Conservation (phyloP, 2,329 filamentous ascomycete species). For the Penicillium sp. region DNA sequence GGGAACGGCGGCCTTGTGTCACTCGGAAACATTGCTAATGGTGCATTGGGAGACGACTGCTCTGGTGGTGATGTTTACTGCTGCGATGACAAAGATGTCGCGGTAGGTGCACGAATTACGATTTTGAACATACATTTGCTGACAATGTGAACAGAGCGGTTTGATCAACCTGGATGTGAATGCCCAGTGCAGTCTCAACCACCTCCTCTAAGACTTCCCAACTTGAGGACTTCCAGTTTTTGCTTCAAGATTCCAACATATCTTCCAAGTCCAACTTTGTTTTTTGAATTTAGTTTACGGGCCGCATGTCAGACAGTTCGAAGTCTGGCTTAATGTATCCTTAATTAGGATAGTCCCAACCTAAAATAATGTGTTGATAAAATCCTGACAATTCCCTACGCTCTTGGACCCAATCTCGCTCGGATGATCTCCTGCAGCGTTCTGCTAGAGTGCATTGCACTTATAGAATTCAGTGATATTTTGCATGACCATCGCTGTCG, state of each 20-base stretch:
- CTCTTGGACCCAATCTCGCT: too few species aligned
- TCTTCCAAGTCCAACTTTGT: slow-evolving; percentile 63
- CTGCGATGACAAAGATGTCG: slow-evolving; percentile 9
- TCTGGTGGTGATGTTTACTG: slow-evolving; percentile 21
- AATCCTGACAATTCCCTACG: too few species aligned
- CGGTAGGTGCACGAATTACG: neutral
- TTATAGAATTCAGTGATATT: too few species aligned
- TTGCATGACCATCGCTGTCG: too few species aligned
- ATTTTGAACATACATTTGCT: neutral
- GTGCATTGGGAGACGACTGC: slow-evolving; percentile 18
- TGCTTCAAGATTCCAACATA: slow-evolving; percentile 60
- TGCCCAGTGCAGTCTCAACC: slow-evolving; percentile 18
- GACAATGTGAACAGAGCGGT: slow-evolving; percentile 9
- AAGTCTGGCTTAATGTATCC: too few species aligned
- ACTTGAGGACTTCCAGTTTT: neutral
- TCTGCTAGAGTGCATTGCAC: too few species aligned
- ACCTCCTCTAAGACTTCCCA: slow-evolving; percentile 9
- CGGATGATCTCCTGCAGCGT: too few species aligned
- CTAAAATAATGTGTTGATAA: too few species aligned
- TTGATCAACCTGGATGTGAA: slow-evolving; percentile 18
- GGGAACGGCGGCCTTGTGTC: slow-evolving; percentile 16
- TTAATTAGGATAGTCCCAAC: too few species aligned
- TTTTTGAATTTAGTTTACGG: too few species aligned
- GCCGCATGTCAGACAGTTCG: too few species aligned
- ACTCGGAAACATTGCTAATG: slow-evolving; percentile 17